Conservation (phyloP, 345 rosid genomes). For the Arabidopsis arenosa region DNA sequence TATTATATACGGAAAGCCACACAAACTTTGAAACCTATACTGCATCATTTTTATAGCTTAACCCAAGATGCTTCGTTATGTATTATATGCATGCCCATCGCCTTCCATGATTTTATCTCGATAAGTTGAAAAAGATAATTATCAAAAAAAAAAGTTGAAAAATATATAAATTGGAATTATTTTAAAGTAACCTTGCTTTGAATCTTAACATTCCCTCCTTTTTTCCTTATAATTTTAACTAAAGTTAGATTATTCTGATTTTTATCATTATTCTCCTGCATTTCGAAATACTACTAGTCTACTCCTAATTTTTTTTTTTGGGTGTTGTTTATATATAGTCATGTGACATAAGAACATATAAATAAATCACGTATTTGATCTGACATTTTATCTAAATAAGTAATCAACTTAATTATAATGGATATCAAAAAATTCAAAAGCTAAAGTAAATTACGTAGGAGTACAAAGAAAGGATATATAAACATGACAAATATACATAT, state of each 20-base stretch:
- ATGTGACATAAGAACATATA: neutral
- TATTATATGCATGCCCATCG: conserved; percentile 6
- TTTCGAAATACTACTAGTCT: neutral
- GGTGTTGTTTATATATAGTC: neutral
- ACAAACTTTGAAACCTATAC: neutral
- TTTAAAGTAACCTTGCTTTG: conserved; percentile 33
- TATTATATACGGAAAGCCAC: neutral
- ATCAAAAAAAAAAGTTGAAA: too few relatives aligned
- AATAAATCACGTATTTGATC: neutral
- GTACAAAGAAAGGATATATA: neutral
- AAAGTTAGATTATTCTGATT: neutral
- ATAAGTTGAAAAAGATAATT: conserved; percentile 18
- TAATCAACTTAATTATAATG: neutral
- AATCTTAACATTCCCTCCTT: conserved; percentile 33
- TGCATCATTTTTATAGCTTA: neutral
- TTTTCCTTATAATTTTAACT: neutral
- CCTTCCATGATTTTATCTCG: conserved; percentile 26
- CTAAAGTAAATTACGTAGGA: neutral
- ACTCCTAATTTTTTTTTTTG: neutral
- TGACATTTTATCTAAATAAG: neutral
- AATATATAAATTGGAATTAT: neutral
- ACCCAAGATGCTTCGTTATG: neutral
- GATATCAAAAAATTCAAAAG: neutral
- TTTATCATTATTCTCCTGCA: neutral
- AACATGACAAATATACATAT: neutral